phyloP scores from a whole-genome alignment of 2,329 filamentous ascomycete species.

The Metarhizium robertsii region DNA sequence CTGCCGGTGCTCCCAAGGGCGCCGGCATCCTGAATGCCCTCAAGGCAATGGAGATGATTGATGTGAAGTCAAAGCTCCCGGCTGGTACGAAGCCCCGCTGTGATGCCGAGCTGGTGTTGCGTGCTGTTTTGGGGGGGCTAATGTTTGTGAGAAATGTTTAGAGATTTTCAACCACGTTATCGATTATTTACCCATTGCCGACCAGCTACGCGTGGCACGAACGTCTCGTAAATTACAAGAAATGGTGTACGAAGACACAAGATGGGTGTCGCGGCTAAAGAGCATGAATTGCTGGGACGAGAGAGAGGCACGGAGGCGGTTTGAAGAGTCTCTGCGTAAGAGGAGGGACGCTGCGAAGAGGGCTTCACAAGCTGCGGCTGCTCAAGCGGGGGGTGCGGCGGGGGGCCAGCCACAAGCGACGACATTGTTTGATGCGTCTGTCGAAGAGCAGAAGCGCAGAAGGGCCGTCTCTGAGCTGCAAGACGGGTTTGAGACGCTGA shows the following conservation, averaged over 20 bases:
- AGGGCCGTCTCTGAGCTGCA: constrained; percentile 22
- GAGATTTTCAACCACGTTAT: constrained; percentile 85
- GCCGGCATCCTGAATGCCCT: constrained; percentile 64
- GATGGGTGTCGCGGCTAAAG: constrained; percentile 82
- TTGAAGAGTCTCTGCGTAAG: constrained; percentile 60
- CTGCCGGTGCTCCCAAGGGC: constrained; percentile 28
- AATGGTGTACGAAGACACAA: constrained; percentile 97
- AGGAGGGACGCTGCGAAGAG: constrained; percentile 44
- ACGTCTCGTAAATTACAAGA: constrained; percentile 82
- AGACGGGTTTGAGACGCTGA: constrained; percentile 76
- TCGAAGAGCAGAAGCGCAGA: constrained; percentile 53
- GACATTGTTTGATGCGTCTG: constrained; percentile 65
- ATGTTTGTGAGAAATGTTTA: constrained; percentile 20
- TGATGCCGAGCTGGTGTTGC: neutral
- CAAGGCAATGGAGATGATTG: constrained; percentile 70
- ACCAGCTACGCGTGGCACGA: constrained; percentile 77
- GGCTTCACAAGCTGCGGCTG: constrained; percentile 13
- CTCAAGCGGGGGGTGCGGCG: constrained; percentile 10
- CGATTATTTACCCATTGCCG: constrained; percentile 77
- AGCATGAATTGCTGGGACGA: constrained; percentile 93
- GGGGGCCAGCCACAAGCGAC: constrained; percentile 18
- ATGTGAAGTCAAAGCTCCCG: constrained; percentile 68
- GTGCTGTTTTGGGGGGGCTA: neutral
- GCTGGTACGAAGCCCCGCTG: constrained; percentile 47
- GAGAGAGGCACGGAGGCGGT: constrained; percentile 66